A percentile compares a stretch with the other conserved stretches of the same genome.
phyloP scores from a whole-genome alignment of 768 basidiomycete genomes.

The Pisolithus albus region DNA sequence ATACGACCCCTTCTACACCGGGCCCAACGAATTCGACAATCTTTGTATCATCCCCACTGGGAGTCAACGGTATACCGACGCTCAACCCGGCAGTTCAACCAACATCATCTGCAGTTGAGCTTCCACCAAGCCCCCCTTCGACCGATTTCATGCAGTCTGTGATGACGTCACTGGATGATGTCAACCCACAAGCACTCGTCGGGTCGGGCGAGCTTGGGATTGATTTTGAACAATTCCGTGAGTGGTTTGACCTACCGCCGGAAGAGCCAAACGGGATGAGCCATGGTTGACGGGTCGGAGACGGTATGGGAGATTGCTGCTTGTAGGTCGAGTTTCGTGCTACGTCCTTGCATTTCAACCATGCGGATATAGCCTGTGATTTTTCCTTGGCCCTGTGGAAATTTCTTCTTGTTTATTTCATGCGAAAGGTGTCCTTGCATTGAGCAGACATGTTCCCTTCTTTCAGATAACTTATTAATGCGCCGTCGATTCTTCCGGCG shows the following conservation, averaged over 20 bases:
- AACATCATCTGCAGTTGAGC: constrained; percentile 15
- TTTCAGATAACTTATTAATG: constrained; percentile 7
- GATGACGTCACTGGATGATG: constrained; percentile 33
- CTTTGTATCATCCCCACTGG: constrained; percentile 33
- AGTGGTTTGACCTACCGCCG: constrained; percentile 53
- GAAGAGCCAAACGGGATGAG: constrained; percentile 2
- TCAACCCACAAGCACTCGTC: constrained; percentile 33
- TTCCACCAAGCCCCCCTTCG: constrained; percentile 17
- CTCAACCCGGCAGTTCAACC: constrained; percentile 20
- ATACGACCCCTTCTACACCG: constrained; percentile 34
- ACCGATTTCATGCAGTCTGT: constrained; percentile 43
- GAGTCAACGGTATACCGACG: constrained; percentile 27
- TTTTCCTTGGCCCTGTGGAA: constrained; percentile 8
- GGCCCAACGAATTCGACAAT: constrained; percentile 27
- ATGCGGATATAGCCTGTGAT: constrained; percentile 13
- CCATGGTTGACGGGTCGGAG: constrained; percentile 6
- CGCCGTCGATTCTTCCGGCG: constrained; percentile 6
- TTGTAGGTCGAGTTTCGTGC: constrained; percentile 1
- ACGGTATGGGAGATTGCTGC: background rate
- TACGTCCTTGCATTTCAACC: constrained; percentile 2
- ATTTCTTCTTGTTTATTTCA: constrained; percentile 19
- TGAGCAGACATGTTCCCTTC: constrained; percentile 8
- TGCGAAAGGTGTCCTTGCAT: constrained; percentile 18
- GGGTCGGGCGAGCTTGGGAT: constrained; percentile 39
- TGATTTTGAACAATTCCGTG: constrained; percentile 67